Evolutionary conservation across 2,329 filamentous ascomycete species (phyloP), one percentile per base, ranked within the genome.

Genomic region (Neofusicoccum umdonicola): DNA sequence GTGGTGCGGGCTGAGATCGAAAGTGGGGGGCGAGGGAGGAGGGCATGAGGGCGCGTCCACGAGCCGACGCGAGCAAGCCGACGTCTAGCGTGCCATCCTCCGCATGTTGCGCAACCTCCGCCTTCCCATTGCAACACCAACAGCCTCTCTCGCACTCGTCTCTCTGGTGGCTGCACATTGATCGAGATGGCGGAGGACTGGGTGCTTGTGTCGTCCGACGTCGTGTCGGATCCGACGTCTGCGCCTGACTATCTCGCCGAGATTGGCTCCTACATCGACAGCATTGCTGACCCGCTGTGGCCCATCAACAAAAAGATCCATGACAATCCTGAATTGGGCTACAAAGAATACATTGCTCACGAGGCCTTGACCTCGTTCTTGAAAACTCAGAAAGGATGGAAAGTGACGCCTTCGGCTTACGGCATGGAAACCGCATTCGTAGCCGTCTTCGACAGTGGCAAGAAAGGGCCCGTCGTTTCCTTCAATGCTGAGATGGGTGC

Each of bases 391-490:
- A 58, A 74, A 13, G 80, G 78, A 41, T 85, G 84, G 83, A 74
- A 78, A 35, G 83, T 87, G 31, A 84, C 78, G 1, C 77, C 77
- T 1, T 83, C 82, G 1, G 83, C 82, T 0, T 85, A 84, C 67
- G 80, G 78, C 8, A 77, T 86, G 66, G 74, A 77, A 39, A 86
- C 84, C 2, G 84, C 84, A 12, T 86, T 84, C 77, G 77, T 81
- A 31, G 83, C 83, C 3, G 79, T 81, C 1, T 84, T 76, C 65
- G 79, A 83, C 63, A 82, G 75, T 60, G 78, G 80, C 11, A 78
- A 69, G 58, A 72, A 76, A n/a, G 83, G 82, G 0, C 81, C 82
- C 3, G 79, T 76, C 0, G 77, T 82, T 9, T 78, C 76, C 13
- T 82, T 82, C 65, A 80, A 81, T 64, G 77, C 75, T 0, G 79